Evolutionary conservation across 768 basidiomycete genomes (phyloP).

Genomic region (Suillus sp.): DNA sequence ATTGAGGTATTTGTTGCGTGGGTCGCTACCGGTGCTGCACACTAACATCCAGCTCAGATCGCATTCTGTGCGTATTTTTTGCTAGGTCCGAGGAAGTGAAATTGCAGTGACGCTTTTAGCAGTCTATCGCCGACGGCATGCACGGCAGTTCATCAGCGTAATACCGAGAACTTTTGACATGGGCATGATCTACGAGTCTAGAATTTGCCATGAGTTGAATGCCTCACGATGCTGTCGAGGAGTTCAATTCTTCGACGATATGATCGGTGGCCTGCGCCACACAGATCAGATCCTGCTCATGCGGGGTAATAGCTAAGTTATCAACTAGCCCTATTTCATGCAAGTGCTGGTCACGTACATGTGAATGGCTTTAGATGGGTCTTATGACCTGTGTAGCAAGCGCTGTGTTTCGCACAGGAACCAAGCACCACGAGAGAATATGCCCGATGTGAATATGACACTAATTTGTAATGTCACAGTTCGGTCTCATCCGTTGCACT

Average conservation of each 20-base stretch:
- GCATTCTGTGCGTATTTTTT: background rate
- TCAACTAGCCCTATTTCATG: background rate
- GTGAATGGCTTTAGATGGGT: slow-evolving; percentile 2
- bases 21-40: background rate
- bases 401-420: slow-evolving; percentile 4
- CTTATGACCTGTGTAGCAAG: background rate
- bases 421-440: slow-evolving; percentile 3
- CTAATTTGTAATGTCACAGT: background rate
- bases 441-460: slow-evolving; percentile 1
- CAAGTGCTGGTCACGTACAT: background rate
- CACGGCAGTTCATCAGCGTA: background rate
- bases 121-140: background rate
- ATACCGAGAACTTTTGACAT: no score
- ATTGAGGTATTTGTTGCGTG: background rate
- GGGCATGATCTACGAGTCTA: background rate
- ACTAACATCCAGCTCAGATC: slow-evolving; percentile 2
- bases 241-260: background rate
- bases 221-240: background rate
- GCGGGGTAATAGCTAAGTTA: background rate
- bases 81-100: background rate
- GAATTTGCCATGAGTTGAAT: background rate
- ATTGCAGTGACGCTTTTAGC: slow-evolving; percentile 1
- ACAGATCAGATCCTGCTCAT: background rate
- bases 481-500: background rate
- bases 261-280: background rate